Base-by-base conservation (phyloP, 257 asterid species). In the Nicotiana tabacum region DNA sequence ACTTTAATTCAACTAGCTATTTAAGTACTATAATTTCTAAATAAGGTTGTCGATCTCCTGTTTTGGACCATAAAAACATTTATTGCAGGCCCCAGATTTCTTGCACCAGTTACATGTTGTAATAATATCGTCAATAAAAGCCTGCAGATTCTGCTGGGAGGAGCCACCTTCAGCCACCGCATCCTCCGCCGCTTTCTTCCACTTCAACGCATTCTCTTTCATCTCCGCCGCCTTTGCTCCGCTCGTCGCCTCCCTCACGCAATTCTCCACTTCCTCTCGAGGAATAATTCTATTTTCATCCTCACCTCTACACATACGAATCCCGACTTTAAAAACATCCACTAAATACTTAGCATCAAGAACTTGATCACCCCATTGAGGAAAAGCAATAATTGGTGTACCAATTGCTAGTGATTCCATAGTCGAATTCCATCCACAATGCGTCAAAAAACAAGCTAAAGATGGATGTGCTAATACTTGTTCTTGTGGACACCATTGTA, bases 341-440 rank as follows among this genome's bases (percentile, higher is more conserved):
- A 93, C 98, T 82, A 93, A 48, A 56, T 87, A 95, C 90, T 93
- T 95, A 0, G 98, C 98, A 68, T 95, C 88, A 29, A 94, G 91
- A 13, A 95, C 98, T 88, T 95, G 98, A 60, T 95, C 98, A 6
- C 98, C 98, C 93, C 95, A 92, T 77, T 89, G 95, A 0, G 98
- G 98, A 77, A 91, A 92, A 27, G 98, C 94, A 84, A 90, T 83
- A 78, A 92, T 86, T 21, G 98, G 97, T 0, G 91, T 92, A 16
- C 98, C 98, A 32, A 89, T 87, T 13, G 97, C 77, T 69, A 95
- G 21, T 30, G 98, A 94, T 88, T 95, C 98, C 88, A 92, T 53
- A 2, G 97, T 89, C 13, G 98, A 95, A 84, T 93, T 95, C 98
- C 98, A 95, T 0, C 98, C 97, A 33, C 98, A 95, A 69, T 95